Base-by-base conservation (phyloP, 2,329 filamentous ascomycete species). In the Fusarium cicatricum region DNA sequence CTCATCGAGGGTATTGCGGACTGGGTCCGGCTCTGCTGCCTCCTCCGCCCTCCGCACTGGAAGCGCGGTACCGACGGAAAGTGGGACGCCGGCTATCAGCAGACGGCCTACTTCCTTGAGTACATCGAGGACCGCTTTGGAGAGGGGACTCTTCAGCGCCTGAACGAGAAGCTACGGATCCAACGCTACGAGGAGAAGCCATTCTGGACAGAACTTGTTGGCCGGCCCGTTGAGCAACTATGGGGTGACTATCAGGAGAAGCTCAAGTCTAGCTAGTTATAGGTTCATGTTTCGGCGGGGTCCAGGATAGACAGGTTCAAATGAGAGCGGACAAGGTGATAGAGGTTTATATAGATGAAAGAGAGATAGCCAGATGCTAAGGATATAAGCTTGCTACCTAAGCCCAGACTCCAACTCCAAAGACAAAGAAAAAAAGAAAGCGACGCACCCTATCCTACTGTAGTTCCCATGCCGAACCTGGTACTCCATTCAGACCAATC, bases 51-150 rank as follows among this genome's bases (percentile, higher is more conserved):
- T 34, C 90, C 91, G 43, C 93, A 97, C 76, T 98, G 94, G 94
- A 88, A 85, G 71, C 79, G 78, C 3, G 81, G 84, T 44, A 68
- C 74, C 1, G 70, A 64, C 8, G 83, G 83, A 15, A 81, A 83
- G n/a, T 97, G 93, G 93, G 92, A 97, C 73, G 84, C 82, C 33
- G 93, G 93, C 0, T 98, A 98, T 75, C 89, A 97, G 78, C 85
- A 90, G 64, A 98, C 94, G 7, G 95, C 88, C 1, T 98, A 91
- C 73, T 98, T 98, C 67, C 76, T 98, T 44, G 88, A 95, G 49
- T 97, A 91, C 77, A 77, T 98, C 40, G 93, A 97, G 76, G 73
- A 78, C 31, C 81, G 81, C 41, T 90, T 84, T 63, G 86, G 86
- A 1, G 68, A 73, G 9, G 86, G 84, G 8, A 85, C 84, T 0